Evolutionary conservation across 352 stramenopile genomes (phyloP), one percentile per base, ranked within the genome.

Genomic region (Plasmopara muralis): DNA sequence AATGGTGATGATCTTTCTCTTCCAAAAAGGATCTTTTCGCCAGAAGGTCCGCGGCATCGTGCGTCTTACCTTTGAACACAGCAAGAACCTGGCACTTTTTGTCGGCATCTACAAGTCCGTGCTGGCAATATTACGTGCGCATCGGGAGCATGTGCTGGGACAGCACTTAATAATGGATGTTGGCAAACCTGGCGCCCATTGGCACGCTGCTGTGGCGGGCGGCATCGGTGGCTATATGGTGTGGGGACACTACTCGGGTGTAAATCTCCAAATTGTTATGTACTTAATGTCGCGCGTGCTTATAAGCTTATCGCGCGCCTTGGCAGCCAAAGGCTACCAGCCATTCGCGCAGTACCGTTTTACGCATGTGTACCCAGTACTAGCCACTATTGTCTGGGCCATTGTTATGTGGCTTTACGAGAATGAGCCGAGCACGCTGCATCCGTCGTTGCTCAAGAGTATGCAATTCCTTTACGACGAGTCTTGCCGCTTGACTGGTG

Each of bases 261-360:
- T 95, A 43, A 95, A 95, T 70, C 93, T 85, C 67, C 85, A 95
- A 69, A 92, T 95, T 63, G 64, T 91, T 44, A 89, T 95, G 85
- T 95, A 95, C 58, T 64, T 95, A 20, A 61, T 95, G 29, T 85
- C 80, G 38, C 79, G 85, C 18, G 64, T 76, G 18, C 61, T 92
- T 45, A 90, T 93, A 62, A 77, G 68, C 34, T 34, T 71, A 29
- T 70, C 87, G 48, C 81, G 84, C 28, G 63, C 87, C 43, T 56
- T 88, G 28, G 80, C 81, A 14, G 75, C 73, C 25, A 75, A 70
- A 31, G 79, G 82, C 8, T 68, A 73, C 43, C 53, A 74, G n/a
- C 82, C 83, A 15, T 87, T 93, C 43, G 64, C 59, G 8, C 57
- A 77, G 34, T 60, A 88, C 57, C 65, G 61, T 37, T 95, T 95